These are phyloP conservation scores for Hyphodiscus hymeniophilus DNA, from an alignment of 495 filamentous ascomycete species.

Conservation along the genomic window DNA sequence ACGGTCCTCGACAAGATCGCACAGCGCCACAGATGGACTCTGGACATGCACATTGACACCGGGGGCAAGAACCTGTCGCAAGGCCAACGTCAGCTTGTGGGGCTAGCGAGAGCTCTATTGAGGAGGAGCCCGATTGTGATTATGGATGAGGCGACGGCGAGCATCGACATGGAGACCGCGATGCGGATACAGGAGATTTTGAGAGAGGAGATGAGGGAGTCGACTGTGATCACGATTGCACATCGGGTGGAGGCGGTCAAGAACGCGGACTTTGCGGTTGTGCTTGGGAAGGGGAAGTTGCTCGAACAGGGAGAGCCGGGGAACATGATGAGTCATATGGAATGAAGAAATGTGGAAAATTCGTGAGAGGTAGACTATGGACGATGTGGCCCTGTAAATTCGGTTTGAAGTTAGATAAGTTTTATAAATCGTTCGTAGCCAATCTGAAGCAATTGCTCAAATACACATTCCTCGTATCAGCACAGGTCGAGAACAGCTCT, in stretches of 20 bases:
- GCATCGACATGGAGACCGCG: conserved; percentile 73
- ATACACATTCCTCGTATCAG: too few relatives aligned
- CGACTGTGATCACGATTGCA: conserved; percentile 82
- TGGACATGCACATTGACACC: conserved; percentile 46
- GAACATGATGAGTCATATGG: conserved; percentile 11
- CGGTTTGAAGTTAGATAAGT: too few relatives aligned
- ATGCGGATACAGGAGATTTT: conserved; percentile 67
- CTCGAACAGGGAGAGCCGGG: conserved; percentile 27
- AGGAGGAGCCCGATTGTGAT: conserved; percentile 52
- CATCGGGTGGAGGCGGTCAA: conserved; percentile 46
- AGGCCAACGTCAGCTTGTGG: conserved; percentile 55
- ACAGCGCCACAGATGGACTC: conserved; percentile 41
- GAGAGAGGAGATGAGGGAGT: conserved; percentile 62
- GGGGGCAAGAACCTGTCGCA: conserved; percentile 34
- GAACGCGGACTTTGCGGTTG: conserved; percentile 64
- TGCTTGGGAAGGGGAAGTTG: conserved; percentile 55
- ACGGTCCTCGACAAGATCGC: conserved; percentile 44
- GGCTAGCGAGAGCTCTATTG: conserved; percentile 48
- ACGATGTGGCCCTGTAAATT: too few relatives aligned
- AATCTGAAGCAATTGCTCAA: too few relatives aligned
- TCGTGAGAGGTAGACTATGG: too few relatives aligned
- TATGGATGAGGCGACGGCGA: conserved; percentile 79
- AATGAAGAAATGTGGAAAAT: background rate
- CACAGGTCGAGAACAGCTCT: too few relatives aligned
- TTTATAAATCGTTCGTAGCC: too few relatives aligned